Evolutionary conservation across 306 rosid species (phyloP).

Genomic region (Biancaea sappan): DNA sequence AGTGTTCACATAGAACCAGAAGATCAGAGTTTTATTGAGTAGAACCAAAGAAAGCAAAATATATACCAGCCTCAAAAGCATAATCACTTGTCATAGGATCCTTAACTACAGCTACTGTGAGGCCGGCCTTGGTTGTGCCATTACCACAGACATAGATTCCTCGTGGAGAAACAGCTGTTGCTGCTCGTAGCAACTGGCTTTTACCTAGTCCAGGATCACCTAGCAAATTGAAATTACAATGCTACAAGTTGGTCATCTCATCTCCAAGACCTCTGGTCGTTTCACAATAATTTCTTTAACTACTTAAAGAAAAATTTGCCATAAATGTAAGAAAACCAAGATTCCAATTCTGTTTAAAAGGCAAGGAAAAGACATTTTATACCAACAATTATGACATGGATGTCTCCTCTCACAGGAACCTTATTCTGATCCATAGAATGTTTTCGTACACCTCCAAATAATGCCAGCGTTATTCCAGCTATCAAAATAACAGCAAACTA

Average conservation of each 20-base stretch:
- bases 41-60: slow-evolving; percentile 30
- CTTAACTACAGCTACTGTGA: slow-evolving; percentile 92
- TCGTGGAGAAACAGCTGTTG: slow-evolving; percentile 87
- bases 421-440: slow-evolving; percentile 86
- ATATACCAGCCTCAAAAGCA: slow-evolving; percentile 91
- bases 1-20: slow-evolving; percentile 16
- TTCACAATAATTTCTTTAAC: not conserved
- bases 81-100: slow-evolving; percentile 88
- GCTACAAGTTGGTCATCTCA: slow-evolving; percentile 29
- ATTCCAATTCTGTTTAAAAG: slow-evolving; percentile 27
- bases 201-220: slow-evolving; percentile 98
- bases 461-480: slow-evolving; percentile 89
- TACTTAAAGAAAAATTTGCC: slow-evolving; percentile 21
- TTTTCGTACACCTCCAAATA: slow-evolving; percentile 89
- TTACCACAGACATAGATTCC: slow-evolving; percentile 98
- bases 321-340: slow-evolving; percentile 22
- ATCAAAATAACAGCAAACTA: slow-evolving; percentile 37
- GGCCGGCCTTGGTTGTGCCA: slow-evolving; percentile 92
- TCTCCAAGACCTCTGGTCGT: slow-evolving; percentile 8
- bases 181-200: slow-evolving; percentile 94
- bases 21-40: slow-evolving; percentile 17
- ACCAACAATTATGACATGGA: slow-evolving; percentile 95
- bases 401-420: slow-evolving; percentile 97
- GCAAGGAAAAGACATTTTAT: slow-evolving; percentile 43
- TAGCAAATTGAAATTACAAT: slow-evolving; percentile 41